Base-by-base conservation (phyloP, 2,329 filamentous ascomycete genomes). In the Fusarium sarcochroum region DNA sequence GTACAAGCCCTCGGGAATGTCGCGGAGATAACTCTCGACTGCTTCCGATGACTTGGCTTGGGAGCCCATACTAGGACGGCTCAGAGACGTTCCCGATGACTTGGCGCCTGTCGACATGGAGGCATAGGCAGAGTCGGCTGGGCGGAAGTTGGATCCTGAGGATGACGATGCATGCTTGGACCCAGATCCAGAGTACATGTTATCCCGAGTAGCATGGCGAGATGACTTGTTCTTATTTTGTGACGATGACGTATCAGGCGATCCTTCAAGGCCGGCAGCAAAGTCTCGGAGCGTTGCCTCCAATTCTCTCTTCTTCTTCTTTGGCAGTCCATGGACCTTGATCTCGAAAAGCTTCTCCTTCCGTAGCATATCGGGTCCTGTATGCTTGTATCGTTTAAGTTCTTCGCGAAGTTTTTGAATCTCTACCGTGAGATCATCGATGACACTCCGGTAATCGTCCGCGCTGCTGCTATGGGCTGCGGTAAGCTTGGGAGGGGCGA, bases 331-430 rank as follows among this genome's bases (percentile, higher is more conserved):
- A 71, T 96, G 92, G 30, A 94, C 86, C 70, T 92, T 91, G 63
- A 97, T 89, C 76, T 97, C 93, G 71, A 97, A 95, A 0, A 97
- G 79, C 75, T 92, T 93, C 30, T 97, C 92, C 46, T 90, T 88
- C 34, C 90, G 86, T 49, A 94, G 79, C 66, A 90, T 87, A 41
- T 90, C 85, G 18, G 89, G 88, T 3, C 90, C 88, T 25, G 87
- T 80, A 66, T 88, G 89, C 76, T 92, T 91, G 65, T 92, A 92
- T 53, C 87, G 90, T 72, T 87, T 91, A 55, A 97, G 74, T 72
- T 90, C 89, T 69, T 91, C 89, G 79, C 90, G 94, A 63, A 97
- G 78, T 51, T 89, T 90, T 76, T 93, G 92, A 76, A 96, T 97
- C 75, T 94, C 91, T 25, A 97, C 83, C 0, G 93, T 97, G 60